A percentile compares a stretch with the other conserved stretches of the same genome.
These are phyloP conservation scores for Botrytis medusae DNA, from an alignment of 2,329 filamentous ascomycete genomes.

Conservation along the genomic window DNA sequence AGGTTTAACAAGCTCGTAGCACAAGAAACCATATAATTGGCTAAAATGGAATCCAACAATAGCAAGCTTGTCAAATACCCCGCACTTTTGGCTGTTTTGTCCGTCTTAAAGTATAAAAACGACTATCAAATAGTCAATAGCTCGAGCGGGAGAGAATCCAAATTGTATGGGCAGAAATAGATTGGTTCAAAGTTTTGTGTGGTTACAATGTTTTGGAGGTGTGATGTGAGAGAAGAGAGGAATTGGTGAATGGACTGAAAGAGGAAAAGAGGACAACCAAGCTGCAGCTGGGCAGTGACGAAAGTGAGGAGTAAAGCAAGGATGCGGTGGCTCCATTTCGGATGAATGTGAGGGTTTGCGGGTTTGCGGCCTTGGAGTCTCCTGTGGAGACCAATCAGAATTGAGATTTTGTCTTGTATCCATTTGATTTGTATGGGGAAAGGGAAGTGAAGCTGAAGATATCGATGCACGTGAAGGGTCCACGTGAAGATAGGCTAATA, in stretches of 20 bases:
- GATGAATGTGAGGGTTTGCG: neutral
- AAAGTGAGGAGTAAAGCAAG: conserved; percentile 10
- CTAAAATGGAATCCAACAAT: neutral
- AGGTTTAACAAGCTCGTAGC: neutral
- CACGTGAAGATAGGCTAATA: neutral
- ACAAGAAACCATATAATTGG: conserved; percentile 19
- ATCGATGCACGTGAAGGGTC: too few relatives aligned
- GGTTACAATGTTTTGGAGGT: conserved; percentile 4
- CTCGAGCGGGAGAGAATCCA: neutral
- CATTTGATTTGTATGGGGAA: neutral
- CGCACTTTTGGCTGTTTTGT: conserved; percentile 16
- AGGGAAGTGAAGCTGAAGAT: conserved; percentile 2
- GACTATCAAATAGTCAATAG: neutral
- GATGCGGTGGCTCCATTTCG: conserved; percentile 15
- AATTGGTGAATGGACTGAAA: neutral
- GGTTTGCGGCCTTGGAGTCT: neutral
- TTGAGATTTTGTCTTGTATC: neutral
- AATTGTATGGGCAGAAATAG: neutral
- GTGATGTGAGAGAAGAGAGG: neutral
- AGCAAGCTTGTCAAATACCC: conserved; percentile 16
- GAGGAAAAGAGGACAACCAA: neutral
- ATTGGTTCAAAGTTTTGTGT: neutral
- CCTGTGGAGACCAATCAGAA: conserved; percentile 12
- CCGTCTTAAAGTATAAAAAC: neutral
- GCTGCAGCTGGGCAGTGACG: conserved; percentile 4